Evolutionary conservation across 2,329 filamentous ascomycete species (phyloP), one percentile per base, ranked within the genome.

Genomic region (Dichotomopilus funicola): DNA sequence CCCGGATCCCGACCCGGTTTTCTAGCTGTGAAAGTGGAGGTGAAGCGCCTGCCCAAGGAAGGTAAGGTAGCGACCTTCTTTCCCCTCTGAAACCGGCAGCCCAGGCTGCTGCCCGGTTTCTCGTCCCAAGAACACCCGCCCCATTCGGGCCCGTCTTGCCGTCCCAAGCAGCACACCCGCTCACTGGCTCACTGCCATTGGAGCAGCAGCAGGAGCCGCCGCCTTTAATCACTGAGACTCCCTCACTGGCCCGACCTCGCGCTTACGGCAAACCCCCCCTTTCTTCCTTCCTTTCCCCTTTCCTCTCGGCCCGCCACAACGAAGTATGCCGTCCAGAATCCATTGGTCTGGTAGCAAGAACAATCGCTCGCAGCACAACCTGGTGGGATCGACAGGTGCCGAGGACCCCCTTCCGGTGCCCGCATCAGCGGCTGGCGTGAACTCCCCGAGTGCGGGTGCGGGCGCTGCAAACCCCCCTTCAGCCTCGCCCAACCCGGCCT

Each of bases 311-410:
- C 36, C 47, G 35, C 38, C 48, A 33, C 57, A 40, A 50, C 54
- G 56, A 66, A 72, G 67, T 69, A 81, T 81, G 78, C 77, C 74
- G 70, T 81, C 59, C 48, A 56, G 55, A 47, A 50, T 81, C 70
- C 72, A 73, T 71, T 78, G 78, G 67, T 70, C 80, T 68, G 74
- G 75, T 27, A 27, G 19, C 67, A 80, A 79, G 69, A 76, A 73
- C 73, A 79, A 79, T 66, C 77, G 78, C 64, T 79, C 79, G 68
- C 79, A 81, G 71, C 78, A 79, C 66, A 75, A 76, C 61, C 73
- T 81, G 64, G 71, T 72, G 64, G 78, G 78, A 66, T 70, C 71
- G 67, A 63, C 70, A 66, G 59, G 69, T 65, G 54, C 63, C 49
- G 62, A 65, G 42, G 61, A 63, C 51, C 31, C 45, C 50, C 33